phyloP scores from a whole-genome alignment of 257 asterid genomes.

The Solanum phureja region DNA sequence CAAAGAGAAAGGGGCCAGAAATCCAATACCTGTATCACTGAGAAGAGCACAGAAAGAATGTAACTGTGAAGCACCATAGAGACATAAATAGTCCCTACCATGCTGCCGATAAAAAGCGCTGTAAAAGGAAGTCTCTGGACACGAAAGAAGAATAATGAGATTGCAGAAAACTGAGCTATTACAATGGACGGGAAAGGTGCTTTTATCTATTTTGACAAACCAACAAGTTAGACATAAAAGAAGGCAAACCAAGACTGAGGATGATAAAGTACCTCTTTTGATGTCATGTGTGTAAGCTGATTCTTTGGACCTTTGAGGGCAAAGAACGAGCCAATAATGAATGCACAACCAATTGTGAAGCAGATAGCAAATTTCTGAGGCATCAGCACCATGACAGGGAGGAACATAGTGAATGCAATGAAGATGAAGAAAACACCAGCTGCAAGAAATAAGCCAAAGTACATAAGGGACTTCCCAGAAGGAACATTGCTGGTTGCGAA shows the following conservation, averaged over 20 bases:
- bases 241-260: neutral
- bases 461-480: slow-evolving; percentile 63
- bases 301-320: slow-evolving; percentile 77
- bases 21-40: slow-evolving; percentile 55
- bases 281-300: slow-evolving; percentile 74
- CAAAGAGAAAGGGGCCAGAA: neutral
- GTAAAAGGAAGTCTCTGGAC: slow-evolving; percentile 78
- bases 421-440: slow-evolving; percentile 74
- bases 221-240: neutral
- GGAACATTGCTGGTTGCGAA: slow-evolving; percentile 66
- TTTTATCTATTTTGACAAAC: neutral
- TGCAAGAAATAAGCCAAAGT: slow-evolving; percentile 63
- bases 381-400: slow-evolving; percentile 81
- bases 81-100: slow-evolving; percentile 65
- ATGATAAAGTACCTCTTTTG: slow-evolving; percentile 56
- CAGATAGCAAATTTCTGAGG: slow-evolving; percentile 92
- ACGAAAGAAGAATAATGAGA: neutral
- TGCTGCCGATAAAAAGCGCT: slow-evolving; percentile 58
- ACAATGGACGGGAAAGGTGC: neutral
- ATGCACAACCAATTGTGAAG: slow-evolving; percentile 81
- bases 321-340: slow-evolving; percentile 70
- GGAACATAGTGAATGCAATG: slow-evolving; percentile 73
- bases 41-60: slow-evolving; percentile 68
- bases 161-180: neutral
- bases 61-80: slow-evolving; percentile 90